Conservation (phyloP, 345 rosid species). For the Citrus australasica region DNA sequence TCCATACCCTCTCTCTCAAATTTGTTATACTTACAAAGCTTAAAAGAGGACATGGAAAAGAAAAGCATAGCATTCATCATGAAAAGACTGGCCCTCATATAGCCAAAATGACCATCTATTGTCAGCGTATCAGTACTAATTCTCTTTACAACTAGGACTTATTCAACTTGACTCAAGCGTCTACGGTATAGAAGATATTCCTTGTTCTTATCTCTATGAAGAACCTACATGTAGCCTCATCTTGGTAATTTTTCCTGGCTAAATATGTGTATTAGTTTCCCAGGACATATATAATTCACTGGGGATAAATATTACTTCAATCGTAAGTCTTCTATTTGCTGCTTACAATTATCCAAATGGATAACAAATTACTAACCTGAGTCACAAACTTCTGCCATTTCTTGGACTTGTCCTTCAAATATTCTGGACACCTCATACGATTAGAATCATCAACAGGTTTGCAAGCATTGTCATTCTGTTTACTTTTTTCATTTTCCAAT, state of each 20-base stretch:
- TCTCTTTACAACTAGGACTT: not conserved
- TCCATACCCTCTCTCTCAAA: not conserved
- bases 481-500: conserved; percentile 54
- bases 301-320: not conserved
- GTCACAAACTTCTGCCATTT: conserved; percentile 91
- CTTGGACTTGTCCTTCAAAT: conserved; percentile 73
- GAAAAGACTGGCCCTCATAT: not conserved
- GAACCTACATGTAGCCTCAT: not conserved
- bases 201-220: not conserved
- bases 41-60: not conserved
- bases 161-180: not conserved
- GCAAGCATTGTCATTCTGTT: conserved; percentile 25
- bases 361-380: conserved; percentile 48
- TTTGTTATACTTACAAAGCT: not conserved
- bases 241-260: not conserved
- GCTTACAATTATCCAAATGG: too few species aligned
- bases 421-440: conserved; percentile 38
- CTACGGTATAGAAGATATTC: not conserved
- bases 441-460: conserved; percentile 36
- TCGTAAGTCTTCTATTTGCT: not conserved
- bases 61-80: not conserved
- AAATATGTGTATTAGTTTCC: not conserved
- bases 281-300: too few species aligned
- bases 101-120: not conserved
- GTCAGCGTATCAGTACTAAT: not conserved